These are phyloP conservation scores for Bretschneidera sinensis DNA, from an alignment of 345 rosid genomes.

Conservation along the genomic window DNA sequence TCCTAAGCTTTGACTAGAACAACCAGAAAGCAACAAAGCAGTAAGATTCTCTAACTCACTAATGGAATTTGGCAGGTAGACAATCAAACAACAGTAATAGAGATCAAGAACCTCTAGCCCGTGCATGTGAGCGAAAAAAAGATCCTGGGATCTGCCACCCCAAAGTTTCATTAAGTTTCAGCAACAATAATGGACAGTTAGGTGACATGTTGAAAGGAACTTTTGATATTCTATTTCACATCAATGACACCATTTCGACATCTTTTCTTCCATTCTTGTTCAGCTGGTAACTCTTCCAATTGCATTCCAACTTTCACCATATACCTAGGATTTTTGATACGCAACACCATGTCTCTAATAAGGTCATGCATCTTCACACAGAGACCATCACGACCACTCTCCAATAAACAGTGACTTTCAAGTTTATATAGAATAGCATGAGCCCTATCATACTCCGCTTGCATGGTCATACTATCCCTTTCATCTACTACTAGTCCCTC, in stretches of 20 bases:
- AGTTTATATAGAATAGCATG: slow-evolving; percentile 3
- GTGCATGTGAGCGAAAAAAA: slow-evolving; percentile 14
- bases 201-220: slow-evolving; percentile 12
- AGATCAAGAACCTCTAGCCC: no score
- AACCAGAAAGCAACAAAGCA: neutral
- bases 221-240: slow-evolving; percentile 5
- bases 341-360: slow-evolving; percentile 20
- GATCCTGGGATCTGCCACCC: slow-evolving; percentile 1
- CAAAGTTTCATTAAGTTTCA: neutral
- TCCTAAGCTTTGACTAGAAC: no score
- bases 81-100: neutral
- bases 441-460: neutral
- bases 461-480: no score
- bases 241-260: no score
- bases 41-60: slow-evolving; percentile 4
- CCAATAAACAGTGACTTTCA: slow-evolving; percentile 14
- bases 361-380: slow-evolving; percentile 22
- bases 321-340: no score
- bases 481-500: no score
- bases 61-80: slow-evolving; percentile 3
- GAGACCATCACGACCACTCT: neutral
- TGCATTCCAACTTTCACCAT: no score
- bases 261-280: slow-evolving; percentile 7
- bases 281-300: slow-evolving; percentile 6
- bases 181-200: slow-evolving; percentile 15